phyloP scores from a whole-genome alignment of 352 stramenopile genomes.

The Phytophthora vignae region DNA sequence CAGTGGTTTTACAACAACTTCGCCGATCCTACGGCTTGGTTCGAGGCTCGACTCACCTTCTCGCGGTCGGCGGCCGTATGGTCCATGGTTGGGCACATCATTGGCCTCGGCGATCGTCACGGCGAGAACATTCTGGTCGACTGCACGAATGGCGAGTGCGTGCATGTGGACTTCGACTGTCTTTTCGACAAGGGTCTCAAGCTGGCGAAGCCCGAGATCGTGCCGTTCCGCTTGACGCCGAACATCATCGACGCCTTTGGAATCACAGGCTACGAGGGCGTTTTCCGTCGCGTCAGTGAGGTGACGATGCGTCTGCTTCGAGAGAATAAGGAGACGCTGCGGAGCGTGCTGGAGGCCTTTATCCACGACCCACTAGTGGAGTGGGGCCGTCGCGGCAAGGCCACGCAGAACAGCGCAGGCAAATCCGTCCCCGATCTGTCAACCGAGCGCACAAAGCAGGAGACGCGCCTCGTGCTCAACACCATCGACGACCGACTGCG shows the following conservation, averaged over 20 bases:
- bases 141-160: conserved; percentile 96
- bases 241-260: conserved; percentile 99
- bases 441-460: conserved; percentile 84
- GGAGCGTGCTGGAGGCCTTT: conserved; percentile 99
- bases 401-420: conserved; percentile 52
- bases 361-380: conserved; percentile 97
- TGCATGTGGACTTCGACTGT: conserved; percentile 99
- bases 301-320: conserved; percentile 94
- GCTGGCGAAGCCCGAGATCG: conserved; percentile 97
- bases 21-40: conserved; percentile 97
- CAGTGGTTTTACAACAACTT: conserved; percentile 99
- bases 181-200: conserved; percentile 99
- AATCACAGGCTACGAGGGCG: conserved; percentile 95
- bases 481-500: conserved; percentile 93
- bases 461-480: conserved; percentile 88
- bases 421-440: conserved; percentile 54
- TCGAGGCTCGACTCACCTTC: conserved; percentile 94
- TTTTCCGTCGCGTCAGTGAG: conserved; percentile 94
- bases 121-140: conserved; percentile 99
- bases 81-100: conserved; percentile 98
- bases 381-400: conserved; percentile 86
- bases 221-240: conserved; percentile 99
- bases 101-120: conserved; percentile 95
- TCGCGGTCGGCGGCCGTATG: conserved; percentile 93
- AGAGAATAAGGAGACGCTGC: conserved; percentile 96